Conservation (phyloP, 805 yeast genomes). For the Priceomyces fermenticarens region DNA sequence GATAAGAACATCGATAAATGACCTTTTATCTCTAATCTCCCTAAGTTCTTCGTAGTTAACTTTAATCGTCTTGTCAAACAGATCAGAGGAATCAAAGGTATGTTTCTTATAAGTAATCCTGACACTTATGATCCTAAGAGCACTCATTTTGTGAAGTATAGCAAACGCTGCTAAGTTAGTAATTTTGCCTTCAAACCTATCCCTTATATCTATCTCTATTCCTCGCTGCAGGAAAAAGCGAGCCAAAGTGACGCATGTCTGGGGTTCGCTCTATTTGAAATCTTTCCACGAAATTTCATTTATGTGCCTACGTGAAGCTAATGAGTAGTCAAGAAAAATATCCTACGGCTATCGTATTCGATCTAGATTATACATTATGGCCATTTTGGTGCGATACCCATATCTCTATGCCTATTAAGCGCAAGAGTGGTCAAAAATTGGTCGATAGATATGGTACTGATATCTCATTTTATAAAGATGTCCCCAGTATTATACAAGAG, state of each 20-base stretch:
- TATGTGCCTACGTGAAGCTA: background rate
- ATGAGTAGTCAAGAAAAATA: constrained; percentile 12
- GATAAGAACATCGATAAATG: constrained; percentile 8
- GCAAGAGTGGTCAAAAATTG: constrained; percentile 31
- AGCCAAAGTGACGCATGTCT: too few relatives aligned
- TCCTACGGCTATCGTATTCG: constrained; percentile 60
- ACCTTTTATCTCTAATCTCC: constrained; percentile 9
- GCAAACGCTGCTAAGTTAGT: background rate
- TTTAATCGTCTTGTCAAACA: constrained; percentile 9
- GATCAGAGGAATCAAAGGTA: constrained; percentile 1
- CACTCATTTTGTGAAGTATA: constrained; percentile 5
- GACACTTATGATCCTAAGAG: constrained; percentile 8
- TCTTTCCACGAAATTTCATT: too few relatives aligned
- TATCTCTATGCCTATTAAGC: constrained; percentile 51
- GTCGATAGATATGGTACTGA: constrained; percentile 55
- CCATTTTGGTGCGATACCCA: constrained; percentile 85
- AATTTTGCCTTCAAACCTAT: too few relatives aligned
- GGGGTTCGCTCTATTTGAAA: too few relatives aligned
- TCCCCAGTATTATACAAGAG: constrained; percentile 57
- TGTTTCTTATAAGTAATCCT: constrained; percentile 10
- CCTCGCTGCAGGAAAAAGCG: too few relatives aligned
- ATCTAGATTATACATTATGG: constrained; percentile 77
- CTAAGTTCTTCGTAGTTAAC: constrained; percentile 12
- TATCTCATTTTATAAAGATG: constrained; percentile 64
- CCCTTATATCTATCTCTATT: too few relatives aligned